These are phyloP conservation scores for Dipodascopsis uninucleata DNA, from an alignment of 805 yeast genomes.

Conservation along the genomic window DNA sequence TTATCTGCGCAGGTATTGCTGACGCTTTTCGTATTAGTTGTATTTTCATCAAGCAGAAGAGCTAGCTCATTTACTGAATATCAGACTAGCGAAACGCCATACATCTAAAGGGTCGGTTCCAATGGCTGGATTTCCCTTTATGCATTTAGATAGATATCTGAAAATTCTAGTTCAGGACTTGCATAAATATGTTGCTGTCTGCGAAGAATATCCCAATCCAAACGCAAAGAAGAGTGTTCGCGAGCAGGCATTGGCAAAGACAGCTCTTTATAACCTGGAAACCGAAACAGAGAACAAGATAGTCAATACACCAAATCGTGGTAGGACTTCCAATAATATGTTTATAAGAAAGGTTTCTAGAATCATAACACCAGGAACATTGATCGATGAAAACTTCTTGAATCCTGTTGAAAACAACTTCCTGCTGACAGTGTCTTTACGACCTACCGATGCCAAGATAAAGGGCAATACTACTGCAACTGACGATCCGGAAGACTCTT, in stretches of 20 bases:
- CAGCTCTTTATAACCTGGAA: constrained; percentile 23
- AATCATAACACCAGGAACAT: constrained; percentile 87
- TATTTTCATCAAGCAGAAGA: constrained; percentile 84
- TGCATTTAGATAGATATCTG: constrained; percentile 67
- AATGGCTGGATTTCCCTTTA: constrained; percentile 89
- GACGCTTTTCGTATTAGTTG: constrained; percentile 42
- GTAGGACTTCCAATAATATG: constrained; percentile 18
- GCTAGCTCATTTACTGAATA: constrained; percentile 65
- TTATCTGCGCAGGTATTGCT: constrained; percentile 19
- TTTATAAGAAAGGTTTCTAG: constrained; percentile 70
- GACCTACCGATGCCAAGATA: constrained; percentile 2
- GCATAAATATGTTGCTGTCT: constrained; percentile 70
- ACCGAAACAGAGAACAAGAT: constrained; percentile 28
- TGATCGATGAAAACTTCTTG: constrained; percentile 79
- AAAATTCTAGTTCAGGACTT: constrained; percentile 67
- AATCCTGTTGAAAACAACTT: constrained; percentile 70
- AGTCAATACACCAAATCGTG: background rate
- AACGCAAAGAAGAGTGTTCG: constrained; percentile 11
- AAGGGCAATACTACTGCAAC: constrained; percentile 8
- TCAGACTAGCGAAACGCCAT: constrained; percentile 61
- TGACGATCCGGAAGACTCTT: constrained; percentile 7
- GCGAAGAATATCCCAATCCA: constrained; percentile 55
- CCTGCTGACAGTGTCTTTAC: constrained; percentile 51
- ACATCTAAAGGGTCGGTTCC: constrained; percentile 43
- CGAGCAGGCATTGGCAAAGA: constrained; percentile 9